Conservation (phyloP, 2,329 filamentous ascomycete genomes). For the Cladosporium phlei region DNA sequence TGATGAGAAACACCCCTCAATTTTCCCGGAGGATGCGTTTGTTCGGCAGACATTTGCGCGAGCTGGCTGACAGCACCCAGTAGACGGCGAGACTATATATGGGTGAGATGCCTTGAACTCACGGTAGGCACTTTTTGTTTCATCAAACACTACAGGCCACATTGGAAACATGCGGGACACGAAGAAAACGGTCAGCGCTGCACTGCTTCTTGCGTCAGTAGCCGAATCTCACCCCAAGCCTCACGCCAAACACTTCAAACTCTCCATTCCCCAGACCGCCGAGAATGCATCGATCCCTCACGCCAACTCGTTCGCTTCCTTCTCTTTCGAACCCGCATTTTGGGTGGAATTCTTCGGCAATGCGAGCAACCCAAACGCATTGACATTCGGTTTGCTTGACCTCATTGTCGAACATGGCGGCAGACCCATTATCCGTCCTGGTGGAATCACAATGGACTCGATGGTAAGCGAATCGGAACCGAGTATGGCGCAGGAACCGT, state of each 20-base stretch:
- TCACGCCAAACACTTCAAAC: background rate
- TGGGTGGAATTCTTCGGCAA: conserved; percentile 32
- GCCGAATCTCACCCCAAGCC: conserved; percentile 8
- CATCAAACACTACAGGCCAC: no score
- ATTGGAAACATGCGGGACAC: background rate
- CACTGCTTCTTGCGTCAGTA: background rate
- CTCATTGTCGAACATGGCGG: conserved; percentile 27
- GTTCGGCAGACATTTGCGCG: conserved; percentile 9
- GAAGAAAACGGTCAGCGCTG: background rate
- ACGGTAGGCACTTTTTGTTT: background rate
- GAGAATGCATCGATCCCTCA: conserved; percentile 26
- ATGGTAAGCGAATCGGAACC: conserved; percentile 15
- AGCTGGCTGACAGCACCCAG: background rate
- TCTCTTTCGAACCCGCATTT: conserved; percentile 30
- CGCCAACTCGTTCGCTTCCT: conserved; percentile 23
- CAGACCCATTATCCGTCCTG: conserved; percentile 25
- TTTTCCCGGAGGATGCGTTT: conserved; percentile 7
- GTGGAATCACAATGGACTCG: conserved; percentile 30
- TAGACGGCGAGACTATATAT: no score
- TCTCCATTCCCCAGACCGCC: conserved; percentile 16
- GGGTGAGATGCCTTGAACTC: no score
- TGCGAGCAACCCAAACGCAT: conserved; percentile 20
- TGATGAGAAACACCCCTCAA: conserved; percentile 5
- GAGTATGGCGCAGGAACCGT: background rate
- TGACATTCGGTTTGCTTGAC: conserved; percentile 25